phyloP scores from a whole-genome alignment of 1,284 basidiomycete genomes.

The Hemileia vastatrix region DNA sequence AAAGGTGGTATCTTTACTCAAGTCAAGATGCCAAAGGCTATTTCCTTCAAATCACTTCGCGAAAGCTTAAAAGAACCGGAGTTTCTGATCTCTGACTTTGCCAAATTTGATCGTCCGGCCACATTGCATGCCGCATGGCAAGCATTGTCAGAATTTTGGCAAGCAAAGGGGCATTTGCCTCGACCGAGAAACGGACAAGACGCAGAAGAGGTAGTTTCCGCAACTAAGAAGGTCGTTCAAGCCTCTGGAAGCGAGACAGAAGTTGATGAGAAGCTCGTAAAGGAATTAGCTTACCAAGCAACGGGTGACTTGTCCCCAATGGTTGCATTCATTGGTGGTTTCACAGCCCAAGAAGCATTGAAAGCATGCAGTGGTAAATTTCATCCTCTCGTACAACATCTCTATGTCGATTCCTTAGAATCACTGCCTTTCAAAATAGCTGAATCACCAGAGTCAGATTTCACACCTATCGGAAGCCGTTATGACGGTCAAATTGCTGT shows the following conservation, averaged over 20 bases:
- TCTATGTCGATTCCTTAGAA: conserved; percentile 97
- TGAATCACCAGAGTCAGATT: conserved; percentile 67
- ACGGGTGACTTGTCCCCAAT: conserved; percentile 84
- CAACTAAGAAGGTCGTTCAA: conserved; percentile 64
- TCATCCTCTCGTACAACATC: conserved; percentile 85
- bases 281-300: conserved; percentile 84
- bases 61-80: conserved; percentile 76
- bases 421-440: conserved; percentile 58
- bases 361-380: conserved; percentile 98
- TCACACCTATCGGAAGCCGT: conserved; percentile 67
- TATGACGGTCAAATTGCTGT: conserved; percentile 96
- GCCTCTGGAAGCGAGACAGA: conserved; percentile 54
- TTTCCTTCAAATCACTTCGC: conserved; percentile 86
- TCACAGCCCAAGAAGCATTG: conserved; percentile 93
- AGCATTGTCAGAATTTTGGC: conserved; percentile 77
- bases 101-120: conserved; percentile 87
- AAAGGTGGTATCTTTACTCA: conserved; percentile 92
- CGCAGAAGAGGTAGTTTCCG: conserved; percentile 58
- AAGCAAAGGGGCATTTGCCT: conserved; percentile 62
- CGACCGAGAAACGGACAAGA: conserved; percentile 74
- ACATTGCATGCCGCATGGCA: conserved; percentile 91
- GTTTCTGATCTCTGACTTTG: conserved; percentile 88
- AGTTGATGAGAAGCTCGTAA: conserved; percentile 66
- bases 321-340: conserved; percentile 88
- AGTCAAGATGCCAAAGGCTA: conserved; percentile 95